phyloP scores from a whole-genome alignment of 164 flowering plant species.

The Protea cynaroides region DNA sequence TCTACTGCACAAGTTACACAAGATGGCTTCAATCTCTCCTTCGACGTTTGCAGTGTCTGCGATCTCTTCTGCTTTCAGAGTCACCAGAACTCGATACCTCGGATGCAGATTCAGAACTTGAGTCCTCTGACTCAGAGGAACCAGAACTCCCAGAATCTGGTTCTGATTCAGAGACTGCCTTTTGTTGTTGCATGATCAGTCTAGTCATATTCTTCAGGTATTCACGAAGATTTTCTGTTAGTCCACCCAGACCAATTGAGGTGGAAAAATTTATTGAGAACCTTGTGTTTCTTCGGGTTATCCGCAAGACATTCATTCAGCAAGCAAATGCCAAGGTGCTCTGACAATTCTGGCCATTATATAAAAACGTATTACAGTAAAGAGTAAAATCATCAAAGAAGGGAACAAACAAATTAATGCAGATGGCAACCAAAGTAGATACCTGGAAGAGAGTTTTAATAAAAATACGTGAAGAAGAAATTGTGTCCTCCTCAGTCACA shows the following conservation, averaged over 20 bases:
- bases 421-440: neutral
- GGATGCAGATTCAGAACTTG: slow-evolving; percentile 28
- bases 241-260: slow-evolving; percentile 91
- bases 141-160: slow-evolving; percentile 37
- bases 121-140: slow-evolving; percentile 28
- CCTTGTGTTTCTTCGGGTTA: slow-evolving; percentile 81
- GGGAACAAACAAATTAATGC: neutral
- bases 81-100: slow-evolving; percentile 29
- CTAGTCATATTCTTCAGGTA: slow-evolving; percentile 87
- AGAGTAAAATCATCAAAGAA: neutral
- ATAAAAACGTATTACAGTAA: neutral
- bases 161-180: slow-evolving; percentile 45
- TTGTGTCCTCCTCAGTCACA: slow-evolving; percentile 93
- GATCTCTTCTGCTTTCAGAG: slow-evolving; percentile 24
- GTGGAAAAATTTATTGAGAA: slow-evolving; percentile 89
- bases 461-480: slow-evolving; percentile 94
- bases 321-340: slow-evolving; percentile 76
- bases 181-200: slow-evolving; percentile 84
- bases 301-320: slow-evolving; percentile 81
- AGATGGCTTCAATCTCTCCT: slow-evolving; percentile 15
- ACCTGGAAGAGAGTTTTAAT: slow-evolving; percentile 93
- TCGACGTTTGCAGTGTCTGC: slow-evolving; percentile 29
- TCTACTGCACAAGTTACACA: too few relatives aligned
- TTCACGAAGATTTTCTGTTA: slow-evolving; percentile 79
- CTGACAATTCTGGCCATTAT: slow-evolving; percentile 67